A percentile compares a stretch with the other conserved stretches of the same genome.
Conservation (phyloP, 192 early-diverging fungal species). For the Coemansia sp. region DNA sequence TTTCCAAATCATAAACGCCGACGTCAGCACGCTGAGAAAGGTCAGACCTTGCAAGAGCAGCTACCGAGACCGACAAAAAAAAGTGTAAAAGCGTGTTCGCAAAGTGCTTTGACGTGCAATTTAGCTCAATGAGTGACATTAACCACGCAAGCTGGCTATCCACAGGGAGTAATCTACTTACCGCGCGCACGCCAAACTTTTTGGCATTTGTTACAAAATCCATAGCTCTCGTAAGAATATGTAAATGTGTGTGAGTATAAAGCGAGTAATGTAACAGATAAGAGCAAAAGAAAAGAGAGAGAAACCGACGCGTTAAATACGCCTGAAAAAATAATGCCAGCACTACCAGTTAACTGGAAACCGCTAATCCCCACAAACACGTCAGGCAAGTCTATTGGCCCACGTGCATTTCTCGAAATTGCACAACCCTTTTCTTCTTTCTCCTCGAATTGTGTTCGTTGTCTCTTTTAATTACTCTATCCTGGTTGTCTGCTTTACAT, state of each 20-base stretch:
- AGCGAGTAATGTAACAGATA: background rate
- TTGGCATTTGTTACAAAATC: slow-evolving; percentile 47
- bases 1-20: slow-evolving; percentile 98
- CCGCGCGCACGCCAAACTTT: slow-evolving; percentile 47
- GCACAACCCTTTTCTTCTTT: background rate
- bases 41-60: slow-evolving; percentile 78
- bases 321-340: background rate
- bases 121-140: background rate
- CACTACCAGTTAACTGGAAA: background rate
- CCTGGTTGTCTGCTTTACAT: background rate
- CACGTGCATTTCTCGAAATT: background rate
- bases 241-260: background rate
- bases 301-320: background rate
- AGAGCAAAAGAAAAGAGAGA: slow-evolving; percentile 2
- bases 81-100: background rate
- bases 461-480: background rate
- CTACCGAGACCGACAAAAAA: slow-evolving; percentile 22
- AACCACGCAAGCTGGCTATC: background rate
- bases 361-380: background rate
- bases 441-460: background rate
- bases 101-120: background rate
- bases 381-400: background rate
- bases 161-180: slow-evolving; percentile 29
- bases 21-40: slow-evolving; percentile 85
- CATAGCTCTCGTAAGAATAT: slow-evolving; percentile 24